Base-by-base conservation (phyloP, 2,329 filamentous ascomycete genomes). In the Exophiala sp. region DNA sequence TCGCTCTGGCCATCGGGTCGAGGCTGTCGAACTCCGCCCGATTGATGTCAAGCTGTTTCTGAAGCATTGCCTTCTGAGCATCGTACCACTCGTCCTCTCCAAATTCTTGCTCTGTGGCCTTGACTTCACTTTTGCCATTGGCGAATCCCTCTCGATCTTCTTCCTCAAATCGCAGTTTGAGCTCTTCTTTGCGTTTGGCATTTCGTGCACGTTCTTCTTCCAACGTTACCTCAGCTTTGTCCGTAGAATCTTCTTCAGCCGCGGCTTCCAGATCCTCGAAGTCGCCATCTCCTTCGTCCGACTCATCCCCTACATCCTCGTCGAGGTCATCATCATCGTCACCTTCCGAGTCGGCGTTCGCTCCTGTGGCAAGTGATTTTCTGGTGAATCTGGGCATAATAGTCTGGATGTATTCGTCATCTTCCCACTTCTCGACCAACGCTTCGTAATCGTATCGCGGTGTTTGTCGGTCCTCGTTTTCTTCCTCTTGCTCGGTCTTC, bases 31-130 rank as follows among this genome's bases (percentile, higher is more conserved):
- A 96, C 68, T 97, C 95, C 54, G 89, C 84, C 66, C 91, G 90
- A 75, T 99, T 99, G 82, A 99, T 96, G 66, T 95, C 89, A 59
- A 94, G 81, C 71, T 99, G 94, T 73, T 96, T 96, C 72, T 96
- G 89, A 55, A 99, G 85, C 69, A 88, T 81, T 32, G 94, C 89
- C 75, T 99, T 99, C 69, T 99, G 94, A 24, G 88, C 84, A 67
- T 97, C 94, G 69, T 99, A 99, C 95, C 95, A 99, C 52, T 99
- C 89, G 68, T 99, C 94, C 71, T 99, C 94, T 48, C 91, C 94
- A 65, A 95, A 97, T 66, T 95, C 87, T 54, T 83, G 77, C 49
- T 92, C 84, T 33, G 80, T 86, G 29, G 82, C 84, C 9, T 87
- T 87, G 47, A 86, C 83, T 24, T 88, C 85, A 67, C 95, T 95